phyloP scores from a whole-genome alignment of 2,329 filamentous ascomycete genomes.

The Aquanectria penicillioides region DNA sequence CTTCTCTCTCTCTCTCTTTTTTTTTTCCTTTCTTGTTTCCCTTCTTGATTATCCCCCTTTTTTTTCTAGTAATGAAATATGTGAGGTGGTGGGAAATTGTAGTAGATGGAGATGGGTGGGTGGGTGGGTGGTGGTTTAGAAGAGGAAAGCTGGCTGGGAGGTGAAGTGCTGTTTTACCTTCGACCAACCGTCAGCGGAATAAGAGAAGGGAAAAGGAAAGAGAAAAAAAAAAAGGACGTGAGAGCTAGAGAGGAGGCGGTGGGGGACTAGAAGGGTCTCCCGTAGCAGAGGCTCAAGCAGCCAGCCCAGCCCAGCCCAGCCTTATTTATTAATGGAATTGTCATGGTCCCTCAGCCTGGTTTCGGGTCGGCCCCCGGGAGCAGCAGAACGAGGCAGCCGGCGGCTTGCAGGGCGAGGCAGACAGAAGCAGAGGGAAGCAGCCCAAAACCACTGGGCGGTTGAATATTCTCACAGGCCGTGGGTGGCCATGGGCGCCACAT shows the following conservation, averaged over 20 bases:
- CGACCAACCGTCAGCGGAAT: neutral
- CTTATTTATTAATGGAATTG: slow-evolving; percentile 13
- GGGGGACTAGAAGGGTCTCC: neutral
- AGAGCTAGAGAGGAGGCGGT: neutral
- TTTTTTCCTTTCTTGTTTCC: neutral
- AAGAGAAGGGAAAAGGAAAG: neutral
- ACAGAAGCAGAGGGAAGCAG: neutral
- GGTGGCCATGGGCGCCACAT: no score
- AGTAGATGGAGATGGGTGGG: neutral
- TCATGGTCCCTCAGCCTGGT: neutral
- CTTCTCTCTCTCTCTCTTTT: neutral
- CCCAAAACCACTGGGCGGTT: neutral
- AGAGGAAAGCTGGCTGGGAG: neutral
- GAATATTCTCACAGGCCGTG: no score
- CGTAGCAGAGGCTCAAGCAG: neutral
- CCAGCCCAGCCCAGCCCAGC: slow-evolving; percentile 3
- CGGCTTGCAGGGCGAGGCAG: slow-evolving; percentile 14
- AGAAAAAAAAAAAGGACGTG: neutral
- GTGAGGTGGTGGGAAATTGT: neutral
- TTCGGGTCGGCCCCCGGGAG: neutral
- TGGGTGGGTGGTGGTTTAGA: neutral
- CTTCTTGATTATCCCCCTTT: neutral
- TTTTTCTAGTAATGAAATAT: neutral
- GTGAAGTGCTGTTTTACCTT: slow-evolving; percentile 22
- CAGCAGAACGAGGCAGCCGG: neutral